phyloP scores from a whole-genome alignment of 2,329 filamentous ascomycete species.

The Claviceps cyperi region DNA sequence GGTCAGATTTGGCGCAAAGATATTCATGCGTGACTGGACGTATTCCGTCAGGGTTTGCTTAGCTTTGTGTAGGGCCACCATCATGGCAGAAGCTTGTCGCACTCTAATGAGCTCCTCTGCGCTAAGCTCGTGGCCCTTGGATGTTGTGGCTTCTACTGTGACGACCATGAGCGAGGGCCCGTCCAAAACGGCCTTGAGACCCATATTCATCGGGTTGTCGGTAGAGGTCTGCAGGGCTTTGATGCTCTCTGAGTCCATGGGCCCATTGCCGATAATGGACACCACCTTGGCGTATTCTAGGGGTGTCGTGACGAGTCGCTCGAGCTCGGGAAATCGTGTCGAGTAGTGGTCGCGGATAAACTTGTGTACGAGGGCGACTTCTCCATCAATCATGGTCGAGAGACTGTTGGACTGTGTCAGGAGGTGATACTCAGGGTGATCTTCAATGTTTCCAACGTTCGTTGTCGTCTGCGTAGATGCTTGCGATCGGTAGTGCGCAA shows the following conservation, averaged over 20 bases:
- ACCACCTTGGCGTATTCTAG: slow-evolving; percentile 94
- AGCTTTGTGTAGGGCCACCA: slow-evolving; percentile 71
- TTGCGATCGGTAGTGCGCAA: slow-evolving; percentile 58
- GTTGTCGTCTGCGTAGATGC: slow-evolving; percentile 48
- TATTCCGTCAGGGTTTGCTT: slow-evolving; percentile 83
- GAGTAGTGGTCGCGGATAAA: slow-evolving; percentile 95
- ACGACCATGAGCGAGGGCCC: slow-evolving; percentile 91
- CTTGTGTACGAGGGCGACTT: slow-evolving; percentile 89
- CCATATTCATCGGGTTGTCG: slow-evolving; percentile 62
- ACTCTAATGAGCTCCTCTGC: slow-evolving; percentile 62
- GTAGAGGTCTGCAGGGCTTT: slow-evolving; percentile 62
- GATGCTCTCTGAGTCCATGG: slow-evolving; percentile 68
- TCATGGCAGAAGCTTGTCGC: slow-evolving; percentile 69
- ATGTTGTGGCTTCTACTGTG: slow-evolving; percentile 84
- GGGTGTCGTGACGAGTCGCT: slow-evolving; percentile 77
- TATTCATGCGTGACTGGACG: slow-evolving; percentile 90
- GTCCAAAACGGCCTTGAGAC: slow-evolving; percentile 69
- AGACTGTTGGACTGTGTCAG: slow-evolving; percentile 78
- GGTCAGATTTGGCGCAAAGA: slow-evolving; percentile 90
- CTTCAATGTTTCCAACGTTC: slow-evolving; percentile 70
- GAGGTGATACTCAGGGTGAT: slow-evolving; percentile 82
- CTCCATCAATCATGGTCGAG: slow-evolving; percentile 84
- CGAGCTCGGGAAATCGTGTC: slow-evolving; percentile 80
- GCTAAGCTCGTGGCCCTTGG: slow-evolving; percentile 64
- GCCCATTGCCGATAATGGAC: slow-evolving; percentile 81